Percentiles rank a stretch among this genome's conserved stretches.
Evolutionary conservation across 1,139 yeast genomes (phyloP).

Genomic region (Candida anutae): DNA sequence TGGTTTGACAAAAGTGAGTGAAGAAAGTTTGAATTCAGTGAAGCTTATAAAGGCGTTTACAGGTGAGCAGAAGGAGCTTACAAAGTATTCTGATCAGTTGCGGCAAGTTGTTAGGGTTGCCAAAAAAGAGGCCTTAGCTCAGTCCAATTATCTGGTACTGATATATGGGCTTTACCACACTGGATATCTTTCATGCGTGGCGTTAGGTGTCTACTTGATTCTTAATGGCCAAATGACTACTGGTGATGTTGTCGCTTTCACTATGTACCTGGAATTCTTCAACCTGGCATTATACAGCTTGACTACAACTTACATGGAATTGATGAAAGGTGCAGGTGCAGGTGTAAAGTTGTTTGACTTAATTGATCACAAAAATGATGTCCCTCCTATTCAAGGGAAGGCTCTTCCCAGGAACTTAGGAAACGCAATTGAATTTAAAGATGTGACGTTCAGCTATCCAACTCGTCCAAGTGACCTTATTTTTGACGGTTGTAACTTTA

Average conservation of each 20-base stretch:
- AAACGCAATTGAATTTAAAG: conserved; percentile 57
- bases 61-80: conserved; percentile 36
- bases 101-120: conserved; percentile 38
- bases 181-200: conserved; percentile 39
- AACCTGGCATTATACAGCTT: conserved; percentile 44
- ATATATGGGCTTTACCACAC: conserved; percentile 39
- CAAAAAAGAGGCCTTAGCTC: conserved; percentile 40
- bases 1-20: conserved; percentile 38
- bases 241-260: conserved; percentile 42
- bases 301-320: conserved; percentile 45
- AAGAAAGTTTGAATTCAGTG: conserved; percentile 39
- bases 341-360: conserved; percentile 41
- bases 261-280: conserved; percentile 44
- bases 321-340: conserved; percentile 52
- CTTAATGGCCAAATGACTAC: conserved; percentile 37
- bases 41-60: conserved; percentile 41
- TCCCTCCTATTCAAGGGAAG: conserved; percentile 34
- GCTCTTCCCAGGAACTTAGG: conserved; percentile 31
- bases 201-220: conserved; percentile 38
- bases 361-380: conserved; percentile 36
- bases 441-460: conserved; percentile 78
- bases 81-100: conserved; percentile 32
- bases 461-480: conserved; percentile 72
- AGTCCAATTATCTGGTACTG: conserved; percentile 39
- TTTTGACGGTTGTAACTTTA: conserved; percentile 56